Percentiles rank a stretch among this genome's conserved stretches.
These are phyloP conservation scores for Chaetomiaceae sp. DNA, from an alignment of 2,329 filamentous ascomycete genomes.

Conservation along the genomic window DNA sequence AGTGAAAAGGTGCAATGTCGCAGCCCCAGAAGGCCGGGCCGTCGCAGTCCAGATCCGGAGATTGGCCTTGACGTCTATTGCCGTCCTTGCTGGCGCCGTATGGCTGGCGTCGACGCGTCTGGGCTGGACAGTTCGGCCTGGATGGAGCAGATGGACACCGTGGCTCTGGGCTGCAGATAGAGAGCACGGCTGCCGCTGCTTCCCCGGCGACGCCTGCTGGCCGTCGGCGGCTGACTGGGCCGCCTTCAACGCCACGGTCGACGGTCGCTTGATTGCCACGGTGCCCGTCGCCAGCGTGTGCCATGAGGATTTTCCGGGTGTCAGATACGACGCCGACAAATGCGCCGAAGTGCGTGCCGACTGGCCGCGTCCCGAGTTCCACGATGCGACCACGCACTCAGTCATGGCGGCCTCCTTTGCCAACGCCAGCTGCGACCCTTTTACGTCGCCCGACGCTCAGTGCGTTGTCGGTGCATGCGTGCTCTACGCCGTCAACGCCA, in stretches of 20 bases:
- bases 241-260: constrained; percentile 30
- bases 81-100: no score
- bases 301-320: constrained; percentile 31
- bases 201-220: constrained; percentile 23
- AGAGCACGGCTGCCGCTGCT: constrained; percentile 27
- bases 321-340: constrained; percentile 31
- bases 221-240: constrained; percentile 20
- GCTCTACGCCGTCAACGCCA: constrained; percentile 31
- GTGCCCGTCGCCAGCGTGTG: constrained; percentile 29
- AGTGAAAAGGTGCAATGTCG: no score
- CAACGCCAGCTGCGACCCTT: constrained; percentile 37
- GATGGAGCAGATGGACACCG: no score
- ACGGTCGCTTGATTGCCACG: constrained; percentile 30
- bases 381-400: constrained; percentile 33
- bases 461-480: constrained; percentile 30
- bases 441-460: constrained; percentile 30
- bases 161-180: no score
- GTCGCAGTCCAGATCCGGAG: no score
- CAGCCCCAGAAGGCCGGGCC: no score
- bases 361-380: constrained; percentile 28
- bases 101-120: no score
- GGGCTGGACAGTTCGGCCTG: no score
- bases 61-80: no score
- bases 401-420: constrained; percentile 14
- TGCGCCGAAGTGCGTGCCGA: constrained; percentile 30